Evolutionary conservation across 805 yeast genomes (phyloP).

Genomic region (Candida patagonica): DNA sequence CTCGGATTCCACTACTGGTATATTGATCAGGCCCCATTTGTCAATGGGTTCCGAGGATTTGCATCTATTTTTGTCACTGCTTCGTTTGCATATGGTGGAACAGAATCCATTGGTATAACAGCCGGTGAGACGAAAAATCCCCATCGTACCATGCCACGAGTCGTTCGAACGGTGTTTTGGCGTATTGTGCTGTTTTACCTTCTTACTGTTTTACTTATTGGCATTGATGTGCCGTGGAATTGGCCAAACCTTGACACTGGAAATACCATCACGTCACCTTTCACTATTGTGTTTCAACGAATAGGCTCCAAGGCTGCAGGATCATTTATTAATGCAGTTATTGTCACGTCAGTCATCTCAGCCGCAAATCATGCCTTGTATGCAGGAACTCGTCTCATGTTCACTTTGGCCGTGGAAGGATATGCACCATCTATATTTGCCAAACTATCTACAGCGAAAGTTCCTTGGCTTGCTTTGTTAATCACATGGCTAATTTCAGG

Average conservation of each 20-base stretch:
- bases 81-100: conserved; percentile 62
- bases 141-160: conserved; percentile 59
- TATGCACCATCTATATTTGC: too few relatives aligned
- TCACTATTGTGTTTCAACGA: conserved; percentile 68
- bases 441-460: too few relatives aligned
- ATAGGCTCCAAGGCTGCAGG: conserved; percentile 60
- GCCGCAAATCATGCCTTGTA: conserved; percentile 76
- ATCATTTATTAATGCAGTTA: conserved; percentile 68
- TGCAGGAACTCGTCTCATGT: conserved; percentile 66
- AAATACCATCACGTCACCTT: conserved; percentile 73
- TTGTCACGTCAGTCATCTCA: conserved; percentile 66
- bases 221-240: conserved; percentile 56
- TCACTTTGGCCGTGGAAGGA: conserved; percentile 63
- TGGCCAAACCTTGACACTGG: conserved; percentile 37
- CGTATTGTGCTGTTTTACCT: conserved; percentile 59
- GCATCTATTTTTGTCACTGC: conserved; percentile 55
- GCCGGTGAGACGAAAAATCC: conserved; percentile 70
- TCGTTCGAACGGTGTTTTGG: conserved; percentile 59
- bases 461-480: conserved; percentile 47
- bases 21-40: conserved; percentile 32
- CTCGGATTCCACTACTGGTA: conserved; percentile 63
- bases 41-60: conserved; percentile 52
- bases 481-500: too few relatives aligned
- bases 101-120: conserved; percentile 62
- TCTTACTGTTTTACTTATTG: conserved; percentile 50